phyloP scores from a whole-genome alignment of 2,329 filamentous ascomycete species.

The Byssochlamys sp. region DNA sequence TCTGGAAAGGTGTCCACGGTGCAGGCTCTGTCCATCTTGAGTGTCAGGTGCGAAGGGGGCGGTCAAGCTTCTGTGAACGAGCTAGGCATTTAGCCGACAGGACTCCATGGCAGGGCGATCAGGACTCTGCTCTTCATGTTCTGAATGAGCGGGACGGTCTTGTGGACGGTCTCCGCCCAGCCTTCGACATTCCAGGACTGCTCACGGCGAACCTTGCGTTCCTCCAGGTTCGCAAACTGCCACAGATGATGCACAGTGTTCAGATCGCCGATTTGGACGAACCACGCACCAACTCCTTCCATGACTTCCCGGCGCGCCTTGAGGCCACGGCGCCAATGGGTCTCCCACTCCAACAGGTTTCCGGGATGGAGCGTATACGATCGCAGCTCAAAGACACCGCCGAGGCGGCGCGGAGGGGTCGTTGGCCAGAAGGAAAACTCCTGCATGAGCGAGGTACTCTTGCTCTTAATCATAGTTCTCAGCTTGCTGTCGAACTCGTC shows the following conservation, averaged over 20 bases:
- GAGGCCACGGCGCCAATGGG: constrained; percentile 87
- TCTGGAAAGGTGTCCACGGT: not conserved
- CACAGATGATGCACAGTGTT: constrained; percentile 97
- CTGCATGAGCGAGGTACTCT: constrained; percentile 90
- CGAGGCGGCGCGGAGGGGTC: constrained; percentile 75
- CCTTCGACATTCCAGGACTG: constrained; percentile 91
- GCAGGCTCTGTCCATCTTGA: not conserved
- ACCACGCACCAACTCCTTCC: constrained; percentile 97
- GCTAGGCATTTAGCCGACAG: constrained; percentile 56
- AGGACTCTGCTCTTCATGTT: constrained; percentile 90
- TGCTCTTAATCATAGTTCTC: constrained; percentile 71
- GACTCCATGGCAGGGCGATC: constrained; percentile 93
- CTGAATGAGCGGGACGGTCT: constrained; percentile 94
- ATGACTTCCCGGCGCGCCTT: constrained; percentile 89
- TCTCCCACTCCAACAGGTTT: constrained; percentile 96
- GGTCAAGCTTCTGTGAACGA: not conserved
- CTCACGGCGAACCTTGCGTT: constrained; percentile 79
- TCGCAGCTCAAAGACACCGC: constrained; percentile 87
- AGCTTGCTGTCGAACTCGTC: constrained; percentile 74
- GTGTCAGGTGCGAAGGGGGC: not conserved
- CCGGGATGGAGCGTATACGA: constrained; percentile 95
- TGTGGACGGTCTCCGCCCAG: constrained; percentile 95
- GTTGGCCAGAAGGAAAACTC: constrained; percentile 99
- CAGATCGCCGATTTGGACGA: constrained; percentile 92
- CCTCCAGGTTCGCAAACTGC: constrained; percentile 96